These are phyloP conservation scores for Termitomyces sp. DNA, from an alignment of 768 basidiomycete species.

Conservation along the genomic window DNA sequence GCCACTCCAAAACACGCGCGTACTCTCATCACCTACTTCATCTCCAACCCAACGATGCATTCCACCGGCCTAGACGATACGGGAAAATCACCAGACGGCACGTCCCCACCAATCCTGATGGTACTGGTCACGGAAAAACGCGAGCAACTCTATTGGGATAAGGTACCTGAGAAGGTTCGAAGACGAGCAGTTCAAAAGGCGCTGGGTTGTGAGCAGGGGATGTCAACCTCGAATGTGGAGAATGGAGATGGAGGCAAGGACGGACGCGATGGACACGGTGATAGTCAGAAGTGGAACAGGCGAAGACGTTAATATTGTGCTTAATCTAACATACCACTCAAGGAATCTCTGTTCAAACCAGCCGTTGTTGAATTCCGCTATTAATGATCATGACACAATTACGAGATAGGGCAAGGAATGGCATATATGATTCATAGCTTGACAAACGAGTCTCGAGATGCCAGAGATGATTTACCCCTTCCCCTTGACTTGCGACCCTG, in stretches of 20 bases:
- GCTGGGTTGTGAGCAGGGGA: slow-evolving; percentile 2
- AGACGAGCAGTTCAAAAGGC: slow-evolving; percentile 37
- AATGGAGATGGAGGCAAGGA: neutral
- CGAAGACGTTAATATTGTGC: slow-evolving; percentile 1
- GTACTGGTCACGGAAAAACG: slow-evolving; percentile 58
- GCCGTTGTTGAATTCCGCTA: no score
- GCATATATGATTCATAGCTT: neutral
- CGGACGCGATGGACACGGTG: neutral
- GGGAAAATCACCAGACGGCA: slow-evolving; percentile 23
- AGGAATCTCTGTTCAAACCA: no score
- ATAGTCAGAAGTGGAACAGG: slow-evolving; percentile 8
- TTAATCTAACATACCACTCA: neutral
- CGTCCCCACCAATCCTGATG: slow-evolving; percentile 26
- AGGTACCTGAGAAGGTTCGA: slow-evolving; percentile 69
- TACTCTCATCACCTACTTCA: slow-evolving; percentile 41
- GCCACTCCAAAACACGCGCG: slow-evolving; percentile 42
- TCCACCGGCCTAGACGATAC: slow-evolving; percentile 47
- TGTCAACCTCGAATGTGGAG: neutral
- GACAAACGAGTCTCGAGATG: neutral
- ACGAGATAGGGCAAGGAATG: neutral
- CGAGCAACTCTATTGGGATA: slow-evolving; percentile 75
- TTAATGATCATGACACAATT: neutral
- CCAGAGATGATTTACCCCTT: no score
- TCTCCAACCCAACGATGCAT: slow-evolving; percentile 31
- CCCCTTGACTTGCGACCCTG: neutral